Evolutionary conservation across 192 early-diverging fungal genomes (phyloP).

Genomic region (Rhizophlyctis rosea): DNA sequence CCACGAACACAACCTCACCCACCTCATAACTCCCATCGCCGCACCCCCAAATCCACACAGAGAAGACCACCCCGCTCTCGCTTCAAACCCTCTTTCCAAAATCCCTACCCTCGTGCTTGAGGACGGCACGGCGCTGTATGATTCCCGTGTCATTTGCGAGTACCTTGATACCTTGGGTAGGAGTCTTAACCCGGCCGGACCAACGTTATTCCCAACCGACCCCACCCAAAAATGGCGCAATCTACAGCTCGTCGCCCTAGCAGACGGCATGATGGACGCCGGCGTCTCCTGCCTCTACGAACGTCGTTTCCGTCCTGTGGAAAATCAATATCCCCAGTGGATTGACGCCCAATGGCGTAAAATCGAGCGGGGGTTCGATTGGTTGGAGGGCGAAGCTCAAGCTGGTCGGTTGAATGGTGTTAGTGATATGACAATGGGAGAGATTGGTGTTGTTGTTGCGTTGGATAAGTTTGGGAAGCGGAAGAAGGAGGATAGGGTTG

Average conservation of each 20-base stretch:
- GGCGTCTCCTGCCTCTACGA: constrained; percentile 6
- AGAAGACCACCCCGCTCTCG: constrained; percentile 1
- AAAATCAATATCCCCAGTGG: no score
- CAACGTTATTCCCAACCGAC: constrained; percentile 2
- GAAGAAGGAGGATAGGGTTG: no score
- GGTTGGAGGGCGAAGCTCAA: no score
- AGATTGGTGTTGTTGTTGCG: no score
- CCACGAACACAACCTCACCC: constrained; percentile 12
- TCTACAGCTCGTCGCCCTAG: constrained; percentile 14
- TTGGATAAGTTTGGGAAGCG: no score
- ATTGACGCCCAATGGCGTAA: no score
- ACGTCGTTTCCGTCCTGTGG: no score
- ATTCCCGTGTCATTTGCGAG: constrained; percentile 14
- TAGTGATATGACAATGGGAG: no score
- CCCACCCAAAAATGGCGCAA: neutral
- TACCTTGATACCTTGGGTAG: constrained; percentile 10
- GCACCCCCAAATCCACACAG: neutral
- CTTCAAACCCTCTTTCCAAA: constrained; percentile 18
- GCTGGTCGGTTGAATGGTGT: no score
- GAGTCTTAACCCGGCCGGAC: no score
- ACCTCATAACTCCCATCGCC: constrained; percentile 5
- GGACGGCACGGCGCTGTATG: constrained; percentile 11
- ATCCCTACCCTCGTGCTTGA: constrained; percentile 20
- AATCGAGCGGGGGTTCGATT: no score
- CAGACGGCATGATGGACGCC: constrained; percentile 13